Conservation (phyloP, 2,329 filamentous ascomycete genomes). For the Cladorrhinum sp. region DNA sequence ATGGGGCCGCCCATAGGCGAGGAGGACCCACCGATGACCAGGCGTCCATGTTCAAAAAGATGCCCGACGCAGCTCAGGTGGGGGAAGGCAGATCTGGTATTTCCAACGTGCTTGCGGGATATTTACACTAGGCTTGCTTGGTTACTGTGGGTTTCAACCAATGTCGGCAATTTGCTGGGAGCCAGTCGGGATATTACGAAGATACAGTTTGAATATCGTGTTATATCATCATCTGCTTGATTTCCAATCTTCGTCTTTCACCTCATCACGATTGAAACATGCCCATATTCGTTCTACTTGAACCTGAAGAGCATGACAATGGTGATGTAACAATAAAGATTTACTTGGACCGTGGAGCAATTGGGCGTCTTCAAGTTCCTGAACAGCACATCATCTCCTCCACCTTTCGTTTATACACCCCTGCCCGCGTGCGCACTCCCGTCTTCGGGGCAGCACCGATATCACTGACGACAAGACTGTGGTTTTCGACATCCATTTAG, state of each 20-base stretch:
- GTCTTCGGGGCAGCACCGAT: neutral
- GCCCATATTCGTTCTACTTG: no score
- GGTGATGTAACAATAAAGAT: neutral
- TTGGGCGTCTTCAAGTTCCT: neutral
- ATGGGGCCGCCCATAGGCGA: slow-evolving; percentile 14
- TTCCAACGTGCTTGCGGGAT: no score
- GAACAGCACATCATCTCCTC: neutral
- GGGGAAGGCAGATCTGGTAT: neutral
- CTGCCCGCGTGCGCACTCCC: neutral
- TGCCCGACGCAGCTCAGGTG: slow-evolving; percentile 3
- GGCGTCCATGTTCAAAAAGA: slow-evolving; percentile 2
- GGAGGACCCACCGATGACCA: slow-evolving; percentile 5
- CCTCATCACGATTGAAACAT: neutral
- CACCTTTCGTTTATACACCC: neutral
- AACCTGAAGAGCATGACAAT: neutral
- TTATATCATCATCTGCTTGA: no score
- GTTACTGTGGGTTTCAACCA: no score
- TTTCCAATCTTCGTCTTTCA: neutral
- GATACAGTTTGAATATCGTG: no score
- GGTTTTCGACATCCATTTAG: no score
- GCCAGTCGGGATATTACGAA: no score
- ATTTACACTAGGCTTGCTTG: no score
- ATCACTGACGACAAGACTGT: neutral
- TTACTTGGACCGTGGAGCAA: neutral
- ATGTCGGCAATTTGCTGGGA: no score